These are phyloP conservation scores for Catharanthus roseus DNA, from an alignment of 257 asterid species.

Conservation along the genomic window DNA sequence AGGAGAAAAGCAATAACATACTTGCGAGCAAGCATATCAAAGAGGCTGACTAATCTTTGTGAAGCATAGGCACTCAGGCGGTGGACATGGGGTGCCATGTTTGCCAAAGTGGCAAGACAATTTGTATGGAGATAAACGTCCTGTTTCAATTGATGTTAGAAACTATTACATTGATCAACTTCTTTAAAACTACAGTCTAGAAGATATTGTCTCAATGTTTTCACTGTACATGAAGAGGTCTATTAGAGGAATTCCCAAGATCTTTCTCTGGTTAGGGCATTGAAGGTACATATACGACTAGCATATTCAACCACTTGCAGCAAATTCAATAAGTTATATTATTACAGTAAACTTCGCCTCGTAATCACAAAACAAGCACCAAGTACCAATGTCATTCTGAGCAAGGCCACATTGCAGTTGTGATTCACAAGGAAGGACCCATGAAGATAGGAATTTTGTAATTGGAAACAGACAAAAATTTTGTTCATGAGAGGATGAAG, in stretches of 20 bases:
- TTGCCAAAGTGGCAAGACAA: conserved; percentile 88
- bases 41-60: conserved; percentile 94
- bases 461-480: neutral
- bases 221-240: neutral
- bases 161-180: no score
- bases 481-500: neutral
- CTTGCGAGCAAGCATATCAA: conserved; percentile 97
- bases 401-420: neutral
- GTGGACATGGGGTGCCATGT: conserved; percentile 90
- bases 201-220: neutral
- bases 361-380: neutral
- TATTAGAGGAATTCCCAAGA: neutral
- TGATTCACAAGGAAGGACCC: neutral
- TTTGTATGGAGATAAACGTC: conserved; percentile 91
- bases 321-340: neutral
- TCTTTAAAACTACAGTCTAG: neutral
- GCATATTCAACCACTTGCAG: neutral
- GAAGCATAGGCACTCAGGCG: conserved; percentile 89
- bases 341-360: neutral
- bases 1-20: conserved; percentile 34
- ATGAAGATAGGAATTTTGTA: neutral
- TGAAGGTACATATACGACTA: neutral
- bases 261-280: neutral
- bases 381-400: neutral
- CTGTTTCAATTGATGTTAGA: conserved; percentile 38